These are phyloP conservation scores for Casuarina cunninghamiana DNA, from an alignment of 306 rosid genomes.

Conservation along the genomic window DNA sequence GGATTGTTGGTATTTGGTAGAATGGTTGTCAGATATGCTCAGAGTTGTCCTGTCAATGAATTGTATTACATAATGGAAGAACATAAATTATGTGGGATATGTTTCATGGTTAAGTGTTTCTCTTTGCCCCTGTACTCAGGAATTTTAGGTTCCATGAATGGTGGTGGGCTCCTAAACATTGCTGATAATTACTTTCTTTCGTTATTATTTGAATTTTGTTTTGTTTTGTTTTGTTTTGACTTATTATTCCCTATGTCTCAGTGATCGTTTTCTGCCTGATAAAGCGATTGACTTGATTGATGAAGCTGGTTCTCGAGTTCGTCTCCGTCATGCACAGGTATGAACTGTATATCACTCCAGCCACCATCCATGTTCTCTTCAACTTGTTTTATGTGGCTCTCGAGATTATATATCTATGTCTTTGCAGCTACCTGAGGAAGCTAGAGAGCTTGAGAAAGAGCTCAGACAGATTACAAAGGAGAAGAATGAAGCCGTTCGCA, in stretches of 20 bases:
- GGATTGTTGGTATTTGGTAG: background rate
- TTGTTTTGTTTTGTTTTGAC: background rate
- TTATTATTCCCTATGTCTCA: conserved; percentile 32
- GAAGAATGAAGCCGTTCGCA: conserved; percentile 84
- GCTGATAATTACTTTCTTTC: background rate
- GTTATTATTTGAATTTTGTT: background rate
- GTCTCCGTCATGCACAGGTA: conserved; percentile 95
- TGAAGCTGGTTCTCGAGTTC: conserved; percentile 95
- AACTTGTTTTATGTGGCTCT: conserved; percentile 10
- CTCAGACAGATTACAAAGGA: conserved; percentile 87
- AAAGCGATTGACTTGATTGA: conserved; percentile 95
- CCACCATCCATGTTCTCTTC: conserved; percentile 8
- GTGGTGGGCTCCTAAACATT: background rate
- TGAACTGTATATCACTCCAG: background rate
- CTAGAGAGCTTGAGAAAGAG: conserved; percentile 85
- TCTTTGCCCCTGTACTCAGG: background rate
- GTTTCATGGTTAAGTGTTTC: too few relatives aligned
- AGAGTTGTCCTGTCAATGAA: background rate
- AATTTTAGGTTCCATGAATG: background rate
- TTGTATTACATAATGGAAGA: background rate
- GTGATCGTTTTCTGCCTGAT: conserved; percentile 95
- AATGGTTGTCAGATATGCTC: background rate
- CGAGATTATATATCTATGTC: conserved; percentile 4
- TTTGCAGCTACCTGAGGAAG: conserved; percentile 87
- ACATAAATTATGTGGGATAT: background rate